phyloP scores from a whole-genome alignment of 2,329 filamentous ascomycete species.

The Atkinsonella hypoxylon region DNA sequence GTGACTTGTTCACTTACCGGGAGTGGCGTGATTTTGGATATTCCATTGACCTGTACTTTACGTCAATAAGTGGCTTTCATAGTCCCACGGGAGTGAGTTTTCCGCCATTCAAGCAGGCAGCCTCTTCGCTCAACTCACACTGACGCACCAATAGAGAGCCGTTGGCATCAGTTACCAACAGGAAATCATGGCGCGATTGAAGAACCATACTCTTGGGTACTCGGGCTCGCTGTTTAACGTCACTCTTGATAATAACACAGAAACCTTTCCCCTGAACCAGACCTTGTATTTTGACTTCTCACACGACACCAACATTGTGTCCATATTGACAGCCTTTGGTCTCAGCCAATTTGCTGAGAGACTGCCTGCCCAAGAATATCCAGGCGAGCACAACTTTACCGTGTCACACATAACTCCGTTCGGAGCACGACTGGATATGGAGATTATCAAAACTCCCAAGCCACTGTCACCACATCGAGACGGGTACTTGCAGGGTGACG shows the following conservation, averaged over 20 bases:
- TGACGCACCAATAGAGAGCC: constrained; percentile 35
- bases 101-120: background rate
- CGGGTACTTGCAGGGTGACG: constrained; percentile 36
- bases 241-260: constrained; percentile 55
- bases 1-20: constrained; percentile 59
- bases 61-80: constrained; percentile 48
- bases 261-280: constrained; percentile 64
- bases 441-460: constrained; percentile 56
- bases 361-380: constrained; percentile 43
- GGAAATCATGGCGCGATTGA: constrained; percentile 58
- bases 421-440: constrained; percentile 60
- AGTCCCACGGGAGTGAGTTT: constrained; percentile 46
- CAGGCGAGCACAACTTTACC: constrained; percentile 48
- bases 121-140: background rate
- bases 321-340: constrained; percentile 60
- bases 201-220: constrained; percentile 51
- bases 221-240: constrained; percentile 51
- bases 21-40: constrained; percentile 68
- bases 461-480: constrained; percentile 45
- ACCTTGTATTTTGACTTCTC: constrained; percentile 66
- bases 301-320: constrained; percentile 64
- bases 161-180: constrained; percentile 64
- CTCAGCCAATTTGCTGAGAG: constrained; percentile 54
- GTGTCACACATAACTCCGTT: constrained; percentile 61
- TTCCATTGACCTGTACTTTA: constrained; percentile 53